These are phyloP conservation scores for Diaporthe aspalathi DNA, from an alignment of 2,329 filamentous ascomycete genomes.

Conservation along the genomic window DNA sequence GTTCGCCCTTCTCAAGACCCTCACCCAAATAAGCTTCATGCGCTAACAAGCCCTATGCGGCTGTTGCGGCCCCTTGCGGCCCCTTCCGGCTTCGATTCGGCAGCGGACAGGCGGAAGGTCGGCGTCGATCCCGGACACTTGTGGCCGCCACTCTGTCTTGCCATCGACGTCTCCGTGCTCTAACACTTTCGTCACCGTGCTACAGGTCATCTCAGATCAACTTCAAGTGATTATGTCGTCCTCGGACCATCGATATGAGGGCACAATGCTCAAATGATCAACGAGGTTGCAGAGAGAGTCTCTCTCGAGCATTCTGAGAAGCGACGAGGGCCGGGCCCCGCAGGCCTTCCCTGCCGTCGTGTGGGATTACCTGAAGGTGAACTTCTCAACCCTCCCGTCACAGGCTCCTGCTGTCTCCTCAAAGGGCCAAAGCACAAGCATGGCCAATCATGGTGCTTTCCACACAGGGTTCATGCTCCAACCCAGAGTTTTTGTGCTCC, in stretches of 20 bases:
- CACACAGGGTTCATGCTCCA: conserved; percentile 7
- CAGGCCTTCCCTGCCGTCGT: conserved; percentile 5
- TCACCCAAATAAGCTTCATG: conserved; percentile 26
- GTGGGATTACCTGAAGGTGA: conserved; percentile 21
- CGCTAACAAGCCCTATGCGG: conserved; percentile 11
- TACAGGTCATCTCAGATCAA: neutral
- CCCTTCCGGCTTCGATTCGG: conserved; percentile 17
- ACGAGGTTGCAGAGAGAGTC: neutral
- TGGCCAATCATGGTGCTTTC: conserved; percentile 19
- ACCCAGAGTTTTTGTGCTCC: neutral
- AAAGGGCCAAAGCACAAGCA: too few relatives aligned
- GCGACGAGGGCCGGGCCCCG: neutral
- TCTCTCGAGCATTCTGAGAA: neutral
- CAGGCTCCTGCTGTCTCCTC: conserved; percentile 1
- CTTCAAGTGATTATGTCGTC: neutral
- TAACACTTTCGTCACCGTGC: conserved; percentile 27
- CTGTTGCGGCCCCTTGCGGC: neutral
- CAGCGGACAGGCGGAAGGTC: conserved; percentile 23
- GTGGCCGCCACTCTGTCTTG: neutral
- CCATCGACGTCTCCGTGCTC: conserved; percentile 1
- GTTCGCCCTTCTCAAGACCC: conserved; percentile 13
- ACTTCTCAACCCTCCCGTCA: conserved; percentile 17
- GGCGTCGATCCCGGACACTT: conserved; percentile 11
- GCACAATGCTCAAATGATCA: conserved; percentile 1
- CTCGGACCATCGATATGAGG: neutral